A percentile compares a stretch with the other conserved stretches of the same genome.
Evolutionary conservation across 305 asterid genomes (phyloP).

Genomic region (Monarda citriodora): DNA sequence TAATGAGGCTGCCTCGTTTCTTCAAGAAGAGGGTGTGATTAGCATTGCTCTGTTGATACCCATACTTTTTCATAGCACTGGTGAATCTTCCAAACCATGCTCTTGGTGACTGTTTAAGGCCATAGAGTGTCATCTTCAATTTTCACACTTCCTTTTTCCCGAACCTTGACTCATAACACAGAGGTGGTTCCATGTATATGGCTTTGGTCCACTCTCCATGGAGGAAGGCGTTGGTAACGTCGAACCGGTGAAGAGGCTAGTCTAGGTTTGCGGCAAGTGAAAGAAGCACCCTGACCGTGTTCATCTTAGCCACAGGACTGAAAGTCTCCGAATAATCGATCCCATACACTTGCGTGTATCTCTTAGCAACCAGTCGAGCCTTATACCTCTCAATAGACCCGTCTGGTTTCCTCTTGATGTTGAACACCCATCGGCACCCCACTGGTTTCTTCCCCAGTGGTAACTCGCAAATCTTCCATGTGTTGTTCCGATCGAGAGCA

Average conservation of each 20-base stretch:
- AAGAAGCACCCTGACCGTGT: neutral
- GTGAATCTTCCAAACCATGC: neutral
- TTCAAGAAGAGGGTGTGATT: no score
- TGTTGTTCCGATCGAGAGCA: no score
- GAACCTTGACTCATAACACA: no score
- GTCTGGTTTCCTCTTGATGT: neutral
- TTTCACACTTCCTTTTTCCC: neutral
- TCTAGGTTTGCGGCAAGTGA: neutral
- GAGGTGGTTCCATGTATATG: no score
- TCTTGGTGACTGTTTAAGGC: neutral
- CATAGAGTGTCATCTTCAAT: neutral
- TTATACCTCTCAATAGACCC: neutral
- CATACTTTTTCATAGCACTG: no score
- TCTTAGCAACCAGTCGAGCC: neutral
- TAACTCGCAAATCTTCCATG: no score
- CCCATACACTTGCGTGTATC: neutral
- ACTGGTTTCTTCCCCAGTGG: neutral
- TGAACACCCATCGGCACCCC: neutral
- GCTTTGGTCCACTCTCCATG: no score
- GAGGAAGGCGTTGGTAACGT: no score
- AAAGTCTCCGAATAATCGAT: neutral
- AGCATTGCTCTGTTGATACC: no score
- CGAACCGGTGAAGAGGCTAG: no score
- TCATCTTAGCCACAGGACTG: neutral
- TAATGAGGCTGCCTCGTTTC: no score